Evolutionary conservation across 23 red algal species (phyloP).

Genomic region (Pyropia haitanensis): DNA sequence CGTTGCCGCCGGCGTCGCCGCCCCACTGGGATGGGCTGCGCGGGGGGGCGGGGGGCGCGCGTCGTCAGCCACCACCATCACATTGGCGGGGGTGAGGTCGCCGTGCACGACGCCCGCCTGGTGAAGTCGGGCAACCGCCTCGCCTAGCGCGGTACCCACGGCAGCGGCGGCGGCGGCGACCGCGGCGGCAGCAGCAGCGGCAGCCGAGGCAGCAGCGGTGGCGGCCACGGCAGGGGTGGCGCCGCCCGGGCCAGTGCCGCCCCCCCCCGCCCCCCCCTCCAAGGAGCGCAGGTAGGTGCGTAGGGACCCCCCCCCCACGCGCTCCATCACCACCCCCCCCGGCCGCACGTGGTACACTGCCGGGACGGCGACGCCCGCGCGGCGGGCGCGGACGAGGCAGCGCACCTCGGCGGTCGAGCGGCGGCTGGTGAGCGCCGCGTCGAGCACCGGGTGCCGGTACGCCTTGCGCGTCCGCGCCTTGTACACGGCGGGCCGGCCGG

Average conservation of each 20-base stretch:
- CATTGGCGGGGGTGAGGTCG: slow-evolving; percentile 62
- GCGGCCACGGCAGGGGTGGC: background rate
- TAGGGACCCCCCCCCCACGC: slow-evolving; percentile 13
- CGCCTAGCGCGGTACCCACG: background rate
- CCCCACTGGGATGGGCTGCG: too few relatives aligned
- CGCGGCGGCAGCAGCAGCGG: background rate
- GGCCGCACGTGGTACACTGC: slow-evolving; percentile 38
- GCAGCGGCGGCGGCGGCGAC: background rate
- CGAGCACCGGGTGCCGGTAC: slow-evolving; percentile 55
- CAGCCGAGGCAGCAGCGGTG: background rate
- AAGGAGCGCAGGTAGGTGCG: slow-evolving; percentile 5
- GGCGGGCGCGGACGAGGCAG: slow-evolving; percentile 33
- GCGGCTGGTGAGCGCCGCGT: slow-evolving; percentile 26
- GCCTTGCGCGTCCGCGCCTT: slow-evolving; percentile 45
- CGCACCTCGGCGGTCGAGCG: slow-evolving; percentile 42
- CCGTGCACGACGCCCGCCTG: slow-evolving; percentile 50
- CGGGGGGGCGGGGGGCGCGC: background rate
- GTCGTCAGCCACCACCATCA: slow-evolving; percentile 16
- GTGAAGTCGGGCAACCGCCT: slow-evolving; percentile 41
- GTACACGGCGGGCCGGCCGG: slow-evolving; percentile 31
- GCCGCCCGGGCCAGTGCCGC: background rate
- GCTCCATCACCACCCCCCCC: slow-evolving; percentile 16
- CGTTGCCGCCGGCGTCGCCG: too few relatives aligned
- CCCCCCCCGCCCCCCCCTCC: background rate
- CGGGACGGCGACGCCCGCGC: slow-evolving; percentile 40